Conservation (phyloP, 768 basidiomycete species). For the Cyclocybe cylindracea region DNA sequence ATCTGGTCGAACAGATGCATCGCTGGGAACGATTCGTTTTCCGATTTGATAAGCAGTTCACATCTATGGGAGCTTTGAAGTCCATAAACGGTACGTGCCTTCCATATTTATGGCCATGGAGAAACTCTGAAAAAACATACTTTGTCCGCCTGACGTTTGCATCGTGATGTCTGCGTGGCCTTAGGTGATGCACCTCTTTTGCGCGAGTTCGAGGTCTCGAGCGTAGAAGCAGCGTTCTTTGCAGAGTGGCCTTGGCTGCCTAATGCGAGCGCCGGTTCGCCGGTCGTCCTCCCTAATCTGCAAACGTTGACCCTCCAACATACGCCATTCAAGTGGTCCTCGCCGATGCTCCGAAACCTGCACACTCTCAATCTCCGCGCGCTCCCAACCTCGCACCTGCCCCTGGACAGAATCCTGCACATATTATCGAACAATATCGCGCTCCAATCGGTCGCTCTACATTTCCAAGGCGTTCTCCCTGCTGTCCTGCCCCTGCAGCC, state of each 20-base stretch:
- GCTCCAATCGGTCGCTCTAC: conserved; percentile 57
- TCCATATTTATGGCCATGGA: conserved; percentile 5
- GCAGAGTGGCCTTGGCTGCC: conserved; percentile 80
- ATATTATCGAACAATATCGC: conserved; percentile 60
- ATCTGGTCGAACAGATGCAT: conserved; percentile 78
- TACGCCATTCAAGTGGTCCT: conserved; percentile 77
- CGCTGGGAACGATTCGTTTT: conserved; percentile 84
- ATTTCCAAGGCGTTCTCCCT: conserved; percentile 61
- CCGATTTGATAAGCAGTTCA: conserved; percentile 75
- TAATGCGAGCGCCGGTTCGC: conserved; percentile 34
- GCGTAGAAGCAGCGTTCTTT: conserved; percentile 61
- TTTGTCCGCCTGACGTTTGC: background rate
- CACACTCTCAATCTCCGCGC: conserved; percentile 63
- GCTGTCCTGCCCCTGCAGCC: conserved; percentile 63
- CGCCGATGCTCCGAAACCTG: conserved; percentile 67
- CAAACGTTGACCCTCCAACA: conserved; percentile 65
- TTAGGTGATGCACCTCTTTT: conserved; percentile 73
- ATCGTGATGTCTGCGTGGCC: conserved; percentile 8
- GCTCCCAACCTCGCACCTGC: conserved; percentile 61
- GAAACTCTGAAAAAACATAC: too few species aligned
- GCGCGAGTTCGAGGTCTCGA: conserved; percentile 77
- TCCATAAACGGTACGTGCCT: conserved; percentile 61
- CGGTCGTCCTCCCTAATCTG: conserved; percentile 46
- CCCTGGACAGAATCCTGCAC: conserved; percentile 68
- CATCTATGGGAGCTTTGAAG: conserved; percentile 72